Conservation (phyloP, 2,329 filamentous ascomycete species). For the Blastomyces silverae region DNA sequence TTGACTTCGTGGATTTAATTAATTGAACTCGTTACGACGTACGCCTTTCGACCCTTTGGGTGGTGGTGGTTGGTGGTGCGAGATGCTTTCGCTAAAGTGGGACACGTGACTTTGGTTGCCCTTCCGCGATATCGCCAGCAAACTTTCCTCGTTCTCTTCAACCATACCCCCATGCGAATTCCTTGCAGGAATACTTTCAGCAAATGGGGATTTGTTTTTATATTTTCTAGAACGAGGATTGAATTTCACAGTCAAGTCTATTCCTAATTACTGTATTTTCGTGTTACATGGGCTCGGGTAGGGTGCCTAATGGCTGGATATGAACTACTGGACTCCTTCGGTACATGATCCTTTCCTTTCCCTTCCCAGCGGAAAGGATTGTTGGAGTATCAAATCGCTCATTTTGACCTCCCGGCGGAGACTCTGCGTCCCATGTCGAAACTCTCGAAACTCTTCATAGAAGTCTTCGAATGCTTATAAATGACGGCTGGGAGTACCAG, state of each 20-base stretch:
- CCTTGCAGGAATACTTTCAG: not conserved
- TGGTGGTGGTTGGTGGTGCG: slow-evolving; percentile 35
- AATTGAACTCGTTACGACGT: slow-evolving; percentile 33
- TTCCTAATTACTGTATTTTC: not conserved
- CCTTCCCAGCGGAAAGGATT: not conserved
- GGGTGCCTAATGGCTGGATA: not conserved
- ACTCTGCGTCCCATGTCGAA: not conserved
- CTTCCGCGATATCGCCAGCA: slow-evolving; percentile 23
- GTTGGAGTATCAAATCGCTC: not conserved
- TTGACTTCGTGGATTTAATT: slow-evolving; percentile 34
- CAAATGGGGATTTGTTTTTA: not conserved
- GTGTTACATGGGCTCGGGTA: not conserved
- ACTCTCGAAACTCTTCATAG: no score
- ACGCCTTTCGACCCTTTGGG: slow-evolving; percentile 27
- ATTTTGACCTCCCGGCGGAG: not conserved
- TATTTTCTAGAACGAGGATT: not conserved
- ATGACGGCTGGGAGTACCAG: no score
- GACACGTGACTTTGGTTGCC: slow-evolving; percentile 40
- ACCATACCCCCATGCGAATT: no score
- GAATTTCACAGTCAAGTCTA: not conserved
- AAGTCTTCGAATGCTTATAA: no score
- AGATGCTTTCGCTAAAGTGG: slow-evolving; percentile 39
- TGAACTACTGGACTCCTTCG: no score
- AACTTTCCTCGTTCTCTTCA: not conserved
- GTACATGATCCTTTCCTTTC: no score